These are phyloP conservation scores for Umbilicus rupestris DNA, from an alignment of 164 flowering plant species.

Conservation along the genomic window DNA sequence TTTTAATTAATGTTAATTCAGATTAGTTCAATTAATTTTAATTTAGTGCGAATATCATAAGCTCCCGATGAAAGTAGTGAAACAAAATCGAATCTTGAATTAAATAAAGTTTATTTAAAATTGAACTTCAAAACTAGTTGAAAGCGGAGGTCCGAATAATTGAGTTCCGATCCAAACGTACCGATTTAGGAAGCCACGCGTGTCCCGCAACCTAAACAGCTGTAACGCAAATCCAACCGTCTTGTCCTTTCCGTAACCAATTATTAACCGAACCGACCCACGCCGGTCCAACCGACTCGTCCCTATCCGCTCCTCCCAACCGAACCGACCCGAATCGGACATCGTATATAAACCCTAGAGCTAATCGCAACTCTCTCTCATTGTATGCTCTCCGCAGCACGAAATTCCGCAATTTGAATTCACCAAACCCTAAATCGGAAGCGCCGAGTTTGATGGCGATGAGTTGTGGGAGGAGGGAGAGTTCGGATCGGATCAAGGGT, in stretches of 20 bases:
- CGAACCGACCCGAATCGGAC: background rate
- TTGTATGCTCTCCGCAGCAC: no score
- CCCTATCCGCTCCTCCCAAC: constrained; percentile 11
- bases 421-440: background rate
- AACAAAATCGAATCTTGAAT: background rate
- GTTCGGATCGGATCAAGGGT: constrained; percentile 64
- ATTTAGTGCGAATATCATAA: background rate
- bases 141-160: background rate
- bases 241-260: constrained; percentile 34
- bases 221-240: constrained; percentile 45
- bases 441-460: constrained; percentile 8
- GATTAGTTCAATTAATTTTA: no score
- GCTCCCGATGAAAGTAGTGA: no score
- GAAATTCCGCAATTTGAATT: background rate
- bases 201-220: constrained; percentile 38
- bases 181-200: constrained; percentile 37
- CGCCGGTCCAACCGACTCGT: constrained; percentile 27
- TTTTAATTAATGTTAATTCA: no score
- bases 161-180: constrained; percentile 23
- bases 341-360: background rate
- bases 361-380: background rate
- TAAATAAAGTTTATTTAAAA: background rate
- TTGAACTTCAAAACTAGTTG: background rate
- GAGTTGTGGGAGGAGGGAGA: constrained; percentile 9
- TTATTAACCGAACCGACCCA: constrained; percentile 9